Evolutionary conservation across 2,329 filamentous ascomycete genomes (phyloP).

Genomic region (Cercospora beticola): DNA sequence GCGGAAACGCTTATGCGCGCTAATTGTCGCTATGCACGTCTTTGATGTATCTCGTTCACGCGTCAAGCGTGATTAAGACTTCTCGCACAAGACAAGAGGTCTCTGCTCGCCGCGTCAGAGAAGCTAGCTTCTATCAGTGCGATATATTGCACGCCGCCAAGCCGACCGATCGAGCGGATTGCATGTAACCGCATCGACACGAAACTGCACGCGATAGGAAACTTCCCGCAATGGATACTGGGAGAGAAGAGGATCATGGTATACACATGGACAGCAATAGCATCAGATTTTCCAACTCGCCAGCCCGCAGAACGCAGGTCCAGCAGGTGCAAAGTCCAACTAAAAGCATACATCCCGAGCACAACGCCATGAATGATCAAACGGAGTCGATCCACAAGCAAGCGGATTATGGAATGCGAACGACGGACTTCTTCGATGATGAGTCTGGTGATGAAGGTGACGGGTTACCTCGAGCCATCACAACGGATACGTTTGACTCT

Average conservation of each 20-base stretch:
- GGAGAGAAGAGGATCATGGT: neutral
- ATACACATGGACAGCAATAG: slow-evolving; percentile 13
- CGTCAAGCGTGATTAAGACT: neutral
- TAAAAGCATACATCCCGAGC: slow-evolving; percentile 38
- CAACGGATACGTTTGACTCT: slow-evolving; percentile 1
- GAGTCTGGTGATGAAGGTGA: slow-evolving; percentile 29
- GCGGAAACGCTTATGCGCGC: slow-evolving; percentile 12
- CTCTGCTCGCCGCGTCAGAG: neutral
- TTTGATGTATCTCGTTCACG: neutral
- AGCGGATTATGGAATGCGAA: slow-evolving; percentile 33
- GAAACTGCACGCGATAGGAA: slow-evolving; percentile 4
- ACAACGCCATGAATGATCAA: slow-evolving; percentile 17
- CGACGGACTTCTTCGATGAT: slow-evolving; percentile 41
- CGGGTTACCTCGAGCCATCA: slow-evolving; percentile 9
- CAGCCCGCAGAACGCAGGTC: slow-evolving; percentile 37
- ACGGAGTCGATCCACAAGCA: slow-evolving; percentile 36
- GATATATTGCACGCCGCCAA: neutral
- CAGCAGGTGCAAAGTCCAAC: slow-evolving; percentile 37
- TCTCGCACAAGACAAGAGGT: neutral
- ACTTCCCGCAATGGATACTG: slow-evolving; percentile 10
- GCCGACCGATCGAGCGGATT: neutral
- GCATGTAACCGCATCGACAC: slow-evolving; percentile 11
- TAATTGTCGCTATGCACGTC: neutral
- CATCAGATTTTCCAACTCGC: slow-evolving; percentile 36
- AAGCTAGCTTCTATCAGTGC: neutral